These are phyloP conservation scores for Cyberlindnera veronae DNA, from an alignment of 805 yeast species.

Conservation along the genomic window DNA sequence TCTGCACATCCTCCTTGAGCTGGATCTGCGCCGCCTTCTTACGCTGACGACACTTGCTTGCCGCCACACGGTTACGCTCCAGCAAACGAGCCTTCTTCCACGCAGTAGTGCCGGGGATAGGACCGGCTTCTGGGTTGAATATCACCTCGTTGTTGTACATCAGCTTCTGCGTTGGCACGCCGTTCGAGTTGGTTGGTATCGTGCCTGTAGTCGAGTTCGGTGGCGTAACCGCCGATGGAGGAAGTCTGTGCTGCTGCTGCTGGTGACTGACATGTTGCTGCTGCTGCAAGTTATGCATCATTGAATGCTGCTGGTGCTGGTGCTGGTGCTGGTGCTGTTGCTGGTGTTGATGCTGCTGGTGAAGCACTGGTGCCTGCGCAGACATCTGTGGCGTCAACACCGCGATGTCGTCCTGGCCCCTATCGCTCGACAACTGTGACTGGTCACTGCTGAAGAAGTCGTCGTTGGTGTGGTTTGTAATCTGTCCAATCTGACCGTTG, in stretches of 20 bases:
- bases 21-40: conserved; percentile 67
- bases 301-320: conserved; percentile 3
- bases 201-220: conserved; percentile 10
- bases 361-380: conserved; percentile 8
- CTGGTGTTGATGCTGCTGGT: conserved; percentile 6
- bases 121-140: conserved; percentile 48
- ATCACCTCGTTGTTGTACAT: conserved; percentile 48
- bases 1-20: conserved; percentile 56
- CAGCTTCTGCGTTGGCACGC: conserved; percentile 42
- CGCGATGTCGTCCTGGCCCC: conserved; percentile 9
- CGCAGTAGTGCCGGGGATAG: conserved; percentile 64
- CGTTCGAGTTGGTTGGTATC: conserved; percentile 16
- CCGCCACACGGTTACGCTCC: conserved; percentile 66
- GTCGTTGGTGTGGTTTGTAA: conserved; percentile 40
- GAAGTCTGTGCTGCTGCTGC: conserved; percentile 3
- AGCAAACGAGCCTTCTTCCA: conserved; percentile 62
- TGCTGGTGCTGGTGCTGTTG: conserved; percentile 11
- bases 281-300: conserved; percentile 6
- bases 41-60: conserved; percentile 63
- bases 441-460: conserved; percentile 25
- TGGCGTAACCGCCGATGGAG: conserved; percentile 9
- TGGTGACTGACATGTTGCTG: conserved; percentile 7
- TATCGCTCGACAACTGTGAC: conserved; percentile 8
- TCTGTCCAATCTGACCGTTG: conserved; percentile 82
- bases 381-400: conserved; percentile 1